Evolutionary conservation across 352 stramenopile species (phyloP).

Genomic region (Aphanomyces astaci): DNA sequence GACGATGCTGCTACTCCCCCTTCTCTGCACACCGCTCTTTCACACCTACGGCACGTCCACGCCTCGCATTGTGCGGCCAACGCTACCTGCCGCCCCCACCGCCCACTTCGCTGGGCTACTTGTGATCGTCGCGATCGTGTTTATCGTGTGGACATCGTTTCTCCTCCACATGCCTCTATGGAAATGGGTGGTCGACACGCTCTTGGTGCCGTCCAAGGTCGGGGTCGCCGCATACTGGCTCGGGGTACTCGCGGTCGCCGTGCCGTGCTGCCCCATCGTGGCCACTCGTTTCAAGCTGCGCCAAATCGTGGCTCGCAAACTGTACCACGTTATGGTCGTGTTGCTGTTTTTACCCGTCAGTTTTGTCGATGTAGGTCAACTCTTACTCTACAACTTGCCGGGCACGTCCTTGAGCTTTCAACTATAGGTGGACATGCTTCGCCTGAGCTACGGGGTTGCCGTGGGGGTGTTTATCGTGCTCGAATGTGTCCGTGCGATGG

Average conservation of each 20-base stretch:
- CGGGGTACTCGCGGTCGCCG: constrained; percentile 37
- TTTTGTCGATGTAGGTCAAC: constrained; percentile 32
- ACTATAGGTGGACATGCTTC: constrained; percentile 41
- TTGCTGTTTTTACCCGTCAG: constrained; percentile 69
- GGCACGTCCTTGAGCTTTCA: too few species aligned
- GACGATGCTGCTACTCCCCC: constrained; percentile 39
- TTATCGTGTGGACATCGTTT: constrained; percentile 45
- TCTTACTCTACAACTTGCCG: too few species aligned
- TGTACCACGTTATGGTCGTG: constrained; percentile 74
- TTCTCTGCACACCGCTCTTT: constrained; percentile 43
- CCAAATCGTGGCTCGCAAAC: constrained; percentile 68
- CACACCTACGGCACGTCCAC: constrained; percentile 35
- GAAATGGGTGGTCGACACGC: constrained; percentile 45
- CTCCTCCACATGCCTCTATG: constrained; percentile 54
- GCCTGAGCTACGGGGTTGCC: constrained; percentile 70
- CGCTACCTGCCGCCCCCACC: constrained; percentile 27
- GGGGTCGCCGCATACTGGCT: constrained; percentile 53
- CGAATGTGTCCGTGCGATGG: constrained; percentile 56
- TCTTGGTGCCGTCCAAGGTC: constrained; percentile 32
- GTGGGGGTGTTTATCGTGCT: constrained; percentile 58
- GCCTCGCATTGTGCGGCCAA: constrained; percentile 31
- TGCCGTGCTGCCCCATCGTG: constrained; percentile 47
- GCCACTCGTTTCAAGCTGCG: constrained; percentile 34
- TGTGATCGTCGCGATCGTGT: constrained; percentile 27
- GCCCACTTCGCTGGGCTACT: constrained; percentile 30